A percentile compares a stretch with the other conserved stretches of the same genome.
Conservation (phyloP, 805 yeast species). For the Lipomyces anomalus region DNA sequence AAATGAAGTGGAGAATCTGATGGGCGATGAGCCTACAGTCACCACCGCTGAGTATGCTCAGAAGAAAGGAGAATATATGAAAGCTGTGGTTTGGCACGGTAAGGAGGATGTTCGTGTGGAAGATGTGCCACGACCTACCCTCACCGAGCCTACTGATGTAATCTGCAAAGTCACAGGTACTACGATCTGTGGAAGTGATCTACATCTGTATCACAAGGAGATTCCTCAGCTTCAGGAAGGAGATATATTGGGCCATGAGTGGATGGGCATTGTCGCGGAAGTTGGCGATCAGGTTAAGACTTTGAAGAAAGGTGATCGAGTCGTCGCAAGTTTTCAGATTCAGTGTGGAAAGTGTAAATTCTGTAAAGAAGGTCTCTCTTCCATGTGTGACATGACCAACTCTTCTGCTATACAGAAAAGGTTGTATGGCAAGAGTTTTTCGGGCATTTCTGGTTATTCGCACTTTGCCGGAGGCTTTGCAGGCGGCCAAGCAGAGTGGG, state of each 20-base stretch:
- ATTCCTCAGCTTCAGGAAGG: conserved; percentile 37
- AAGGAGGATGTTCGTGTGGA: neutral
- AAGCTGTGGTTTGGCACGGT: conserved; percentile 5
- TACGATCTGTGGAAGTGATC: conserved; percentile 50
- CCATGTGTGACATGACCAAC: conserved; percentile 4
- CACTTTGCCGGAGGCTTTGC: conserved; percentile 37
- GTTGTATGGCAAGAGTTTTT: conserved; percentile 3
- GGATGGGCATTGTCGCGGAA: conserved; percentile 40
- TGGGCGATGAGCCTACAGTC: too few relatives aligned
- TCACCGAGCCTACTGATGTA: conserved; percentile 35
- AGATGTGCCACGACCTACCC: too few relatives aligned
- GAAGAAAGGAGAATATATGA: conserved; percentile 5
- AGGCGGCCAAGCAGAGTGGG: conserved; percentile 58
- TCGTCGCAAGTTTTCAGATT: conserved; percentile 44
- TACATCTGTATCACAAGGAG: conserved; percentile 46
- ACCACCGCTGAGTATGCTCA: too few relatives aligned
- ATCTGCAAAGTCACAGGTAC: conserved; percentile 43
- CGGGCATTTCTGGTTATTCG: conserved; percentile 10
- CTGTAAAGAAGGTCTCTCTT: conserved; percentile 37
- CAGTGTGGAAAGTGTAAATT: conserved; percentile 58
- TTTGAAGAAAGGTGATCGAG: conserved; percentile 43
- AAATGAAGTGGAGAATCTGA: too few relatives aligned
- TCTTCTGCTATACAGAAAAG: neutral
- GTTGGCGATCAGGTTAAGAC: conserved; percentile 34
- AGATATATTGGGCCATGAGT: conserved; percentile 47